A percentile compares a stretch with the other conserved stretches of the same genome.
Conservation (phyloP, 2,329 filamentous ascomycete genomes). For the Drechmeria coniospora region DNA sequence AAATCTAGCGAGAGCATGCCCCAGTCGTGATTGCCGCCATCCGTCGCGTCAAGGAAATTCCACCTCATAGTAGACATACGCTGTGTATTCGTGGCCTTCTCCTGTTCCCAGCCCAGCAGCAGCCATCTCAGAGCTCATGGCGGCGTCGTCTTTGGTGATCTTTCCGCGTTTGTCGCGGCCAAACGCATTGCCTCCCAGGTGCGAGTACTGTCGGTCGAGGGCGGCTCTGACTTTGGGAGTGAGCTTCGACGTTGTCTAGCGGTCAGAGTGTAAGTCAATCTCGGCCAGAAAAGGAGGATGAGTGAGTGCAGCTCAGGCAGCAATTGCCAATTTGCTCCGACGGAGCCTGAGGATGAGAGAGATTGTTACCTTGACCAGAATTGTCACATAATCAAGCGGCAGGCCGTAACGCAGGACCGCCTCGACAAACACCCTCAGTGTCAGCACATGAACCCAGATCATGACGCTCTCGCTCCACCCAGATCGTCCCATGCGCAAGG, state of each 20-base stretch:
- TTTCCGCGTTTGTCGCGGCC: constrained; percentile 86
- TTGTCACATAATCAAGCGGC: constrained; percentile 77
- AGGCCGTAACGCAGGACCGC: constrained; percentile 92
- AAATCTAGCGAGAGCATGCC: not conserved
- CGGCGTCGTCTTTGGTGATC: constrained; percentile 76
- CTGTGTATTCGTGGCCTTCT: constrained; percentile 74
- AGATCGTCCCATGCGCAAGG: constrained; percentile 71
- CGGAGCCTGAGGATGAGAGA: no score
- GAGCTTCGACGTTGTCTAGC: constrained; percentile 66
- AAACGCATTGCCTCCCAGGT: constrained; percentile 88
- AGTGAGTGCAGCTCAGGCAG: no score
- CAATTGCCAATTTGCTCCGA: no score
- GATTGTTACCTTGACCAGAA: constrained; percentile 75
- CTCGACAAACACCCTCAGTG: constrained; percentile 89
- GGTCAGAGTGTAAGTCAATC: not conserved
- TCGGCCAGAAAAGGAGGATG: no score
- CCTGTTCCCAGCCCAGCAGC: constrained; percentile 51
- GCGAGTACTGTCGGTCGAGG: constrained; percentile 74
- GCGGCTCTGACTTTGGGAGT: constrained; percentile 64
- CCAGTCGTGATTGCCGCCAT: not conserved
- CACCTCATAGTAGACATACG: constrained; percentile 95
- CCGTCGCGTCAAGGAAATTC: constrained; percentile 40
- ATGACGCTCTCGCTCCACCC: constrained; percentile 93
- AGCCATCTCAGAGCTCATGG: constrained; percentile 68
- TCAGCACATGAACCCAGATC: constrained; percentile 87